Base-by-base conservation (phyloP, 2,329 filamentous ascomycete species). In the Colletotrichum liriopes region DNA sequence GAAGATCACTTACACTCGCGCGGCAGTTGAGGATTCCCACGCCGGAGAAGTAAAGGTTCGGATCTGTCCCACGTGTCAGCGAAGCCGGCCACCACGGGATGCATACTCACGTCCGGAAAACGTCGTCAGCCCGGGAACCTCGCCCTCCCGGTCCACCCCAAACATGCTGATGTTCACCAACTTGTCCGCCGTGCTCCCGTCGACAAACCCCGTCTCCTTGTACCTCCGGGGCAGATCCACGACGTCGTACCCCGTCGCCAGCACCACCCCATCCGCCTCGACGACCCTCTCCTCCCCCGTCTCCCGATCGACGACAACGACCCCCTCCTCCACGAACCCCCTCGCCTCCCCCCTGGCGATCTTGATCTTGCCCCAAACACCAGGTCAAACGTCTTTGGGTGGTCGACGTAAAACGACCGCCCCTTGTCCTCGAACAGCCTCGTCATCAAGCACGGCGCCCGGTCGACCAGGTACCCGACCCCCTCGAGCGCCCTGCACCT, bases 401-500 rank as follows among this genome's bases (percentile, higher is more conserved):
- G 81, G 65, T 86, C 84, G 39, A 85, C 79, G 74, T 85, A 86
- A 73, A 72, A 64, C 39, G 37, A 32, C 32, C 29, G 43, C 23
- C 65, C 70, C 11, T 54, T 43, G 14, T 69, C 65, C 26, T 72
- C 58, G 35, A 26, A 51, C 29, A 49, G 39, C 47, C 29, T 55
- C 23, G 65, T 39, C 6, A 72, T 23, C 6, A 56, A 18, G 23
- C 41, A 43, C 14, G 65, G 58, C 1, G 45, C 23, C 20, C 60
- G 35, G 14, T 58, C 52, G n/a, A 69, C 52, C 29, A 60, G 3
- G 54, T 89, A 87, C 0, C 87, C 87, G 0, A 82, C 84, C 39
- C 81, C 83, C 55, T 80, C 77, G 3, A 90, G 78, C 0, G 84
- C 86, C 0, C 84, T 80, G 3, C 87, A 77, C 14, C 81, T 79